Base-by-base conservation (phyloP, 257 asterid species). In the Fraxinus quadrangulata region DNA sequence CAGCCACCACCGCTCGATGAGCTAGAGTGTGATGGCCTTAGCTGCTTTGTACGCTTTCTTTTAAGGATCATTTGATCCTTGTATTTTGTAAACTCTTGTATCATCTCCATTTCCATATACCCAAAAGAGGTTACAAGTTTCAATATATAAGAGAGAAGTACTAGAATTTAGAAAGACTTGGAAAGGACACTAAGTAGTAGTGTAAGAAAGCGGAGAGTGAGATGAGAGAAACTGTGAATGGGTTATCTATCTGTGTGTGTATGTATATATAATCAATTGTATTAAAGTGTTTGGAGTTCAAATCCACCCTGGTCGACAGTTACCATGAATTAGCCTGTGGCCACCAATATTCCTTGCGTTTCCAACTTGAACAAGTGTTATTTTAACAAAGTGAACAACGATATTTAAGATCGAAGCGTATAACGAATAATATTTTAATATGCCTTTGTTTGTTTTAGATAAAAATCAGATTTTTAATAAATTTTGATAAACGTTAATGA, bases 31-130 rank as follows among this genome's bases (percentile, higher is more conserved):
- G 87, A 54, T 11, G 87, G 86, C 77, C 96, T 66, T 7, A 73
- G 86, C 26, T 92, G 91, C 86, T 90, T 91, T 40, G 85, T 84
- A 6, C 96, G 92, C 79, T 87, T 93, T 72, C 92, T 83, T 81
- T 90, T 93, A 11, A 86, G 78, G 85, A 89, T 76, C 70, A 79
- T 40, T 8, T 77, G 93, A 72, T 90, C 94, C 54, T 19, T 79
- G 10, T 85, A 82, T 23, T 76, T 85, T 0, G 90, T 78, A 8
- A 91, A 82, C 31, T 89, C 91, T 21, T 89, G 95, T 78, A 80
- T 23, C 49, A 75, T 77, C 63, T 88, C 83, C 77, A 86, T 67
- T 45, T 81, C 77, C 86, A 83, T 80, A 61, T 71, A 17, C 28
- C 10, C 26, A 39, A 34, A 23, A 65, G 42, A 4, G 56, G 42